phyloP scores from a whole-genome alignment of 2,329 filamentous ascomycete species.

The Cladosporium sp. region DNA sequence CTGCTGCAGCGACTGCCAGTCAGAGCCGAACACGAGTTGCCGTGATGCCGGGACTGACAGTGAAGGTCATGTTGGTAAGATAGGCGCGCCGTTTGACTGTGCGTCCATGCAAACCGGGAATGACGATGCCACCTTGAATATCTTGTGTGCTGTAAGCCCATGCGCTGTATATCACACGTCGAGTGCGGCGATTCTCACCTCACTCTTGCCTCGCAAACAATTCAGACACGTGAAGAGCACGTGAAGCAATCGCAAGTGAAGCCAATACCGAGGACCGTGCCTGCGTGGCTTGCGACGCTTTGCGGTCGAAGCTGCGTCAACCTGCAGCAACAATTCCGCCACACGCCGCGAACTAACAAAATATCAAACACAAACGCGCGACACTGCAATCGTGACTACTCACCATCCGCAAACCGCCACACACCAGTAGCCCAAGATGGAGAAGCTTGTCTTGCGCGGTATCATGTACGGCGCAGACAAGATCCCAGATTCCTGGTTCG shows the following conservation, averaged over 20 bases:
- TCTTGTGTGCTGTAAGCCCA: background rate
- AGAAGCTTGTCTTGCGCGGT: slow-evolving; percentile 33
- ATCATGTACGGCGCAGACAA: slow-evolving; percentile 38
- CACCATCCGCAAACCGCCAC: background rate
- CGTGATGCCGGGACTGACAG: background rate
- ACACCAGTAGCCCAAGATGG: slow-evolving; percentile 22
- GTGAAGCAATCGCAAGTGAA: background rate
- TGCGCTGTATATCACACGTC: background rate
- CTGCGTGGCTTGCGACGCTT: slow-evolving; percentile 3
- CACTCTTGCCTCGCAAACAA: background rate
- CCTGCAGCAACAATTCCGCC: slow-evolving; percentile 10
- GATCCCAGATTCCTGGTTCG: slow-evolving; percentile 43
- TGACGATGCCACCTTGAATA: background rate
- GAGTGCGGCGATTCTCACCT: background rate
- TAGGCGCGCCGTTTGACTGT: background rate
- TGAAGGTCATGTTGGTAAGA: background rate
- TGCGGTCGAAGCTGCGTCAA: slow-evolving; percentile 13
- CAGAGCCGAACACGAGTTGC: slow-evolving; percentile 11
- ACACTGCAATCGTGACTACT: background rate
- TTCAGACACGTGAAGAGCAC: background rate
- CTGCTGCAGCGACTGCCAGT: slow-evolving; percentile 2
- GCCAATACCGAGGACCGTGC: background rate
- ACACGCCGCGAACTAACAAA: background rate
- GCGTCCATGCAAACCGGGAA: background rate
- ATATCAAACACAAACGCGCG: background rate